Evolutionary conservation across 768 basidiomycete species (phyloP).

Genomic region (Lactifluus echinatus): DNA sequence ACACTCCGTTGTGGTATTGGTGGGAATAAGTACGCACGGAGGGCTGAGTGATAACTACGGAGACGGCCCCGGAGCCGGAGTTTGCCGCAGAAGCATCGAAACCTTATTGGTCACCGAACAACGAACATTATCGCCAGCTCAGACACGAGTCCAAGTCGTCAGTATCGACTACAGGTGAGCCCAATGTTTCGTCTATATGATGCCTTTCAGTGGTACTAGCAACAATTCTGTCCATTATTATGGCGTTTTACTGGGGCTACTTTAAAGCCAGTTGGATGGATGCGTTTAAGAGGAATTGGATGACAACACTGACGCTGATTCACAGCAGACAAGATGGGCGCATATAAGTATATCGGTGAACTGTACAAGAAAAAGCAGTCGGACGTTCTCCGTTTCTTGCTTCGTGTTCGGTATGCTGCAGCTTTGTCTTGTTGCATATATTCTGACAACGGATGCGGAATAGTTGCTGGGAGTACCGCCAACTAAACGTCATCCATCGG

Average conservation of each 20-base stretch:
- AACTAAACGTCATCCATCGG: slow-evolving; percentile 96
- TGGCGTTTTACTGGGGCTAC: not conserved
- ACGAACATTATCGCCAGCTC: not conserved
- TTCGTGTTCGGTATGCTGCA: slow-evolving; percentile 77
- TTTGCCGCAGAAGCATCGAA: slow-evolving; percentile 1
- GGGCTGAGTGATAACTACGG: too few species aligned
- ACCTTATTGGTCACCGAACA: slow-evolving; percentile 8
- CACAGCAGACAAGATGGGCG: slow-evolving; percentile 65
- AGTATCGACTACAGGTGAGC: slow-evolving; percentile 29
- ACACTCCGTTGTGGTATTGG: not conserved
- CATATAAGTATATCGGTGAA: slow-evolving; percentile 95
- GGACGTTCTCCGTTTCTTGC: slow-evolving; percentile 94
- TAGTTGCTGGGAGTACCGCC: slow-evolving; percentile 98
- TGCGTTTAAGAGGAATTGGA: slow-evolving; percentile 16
- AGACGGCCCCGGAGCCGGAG: not conserved
- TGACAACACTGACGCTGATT: slow-evolving; percentile 19
- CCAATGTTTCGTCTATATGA: not conserved
- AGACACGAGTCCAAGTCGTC: slow-evolving; percentile 24
- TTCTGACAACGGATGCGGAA: slow-evolving; percentile 9
- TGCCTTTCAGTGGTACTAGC: not conserved
- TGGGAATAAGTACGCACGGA: not conserved
- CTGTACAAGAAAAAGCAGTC: slow-evolving; percentile 98
- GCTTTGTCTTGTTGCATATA: not conserved
- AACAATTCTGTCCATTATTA: not conserved
- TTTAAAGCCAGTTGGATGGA: slow-evolving; percentile 25